Percentiles rank a stretch among this genome's conserved stretches.
Evolutionary conservation across 139 green algal species (phyloP).

Genomic region (Coelastrella sp.): DNA sequence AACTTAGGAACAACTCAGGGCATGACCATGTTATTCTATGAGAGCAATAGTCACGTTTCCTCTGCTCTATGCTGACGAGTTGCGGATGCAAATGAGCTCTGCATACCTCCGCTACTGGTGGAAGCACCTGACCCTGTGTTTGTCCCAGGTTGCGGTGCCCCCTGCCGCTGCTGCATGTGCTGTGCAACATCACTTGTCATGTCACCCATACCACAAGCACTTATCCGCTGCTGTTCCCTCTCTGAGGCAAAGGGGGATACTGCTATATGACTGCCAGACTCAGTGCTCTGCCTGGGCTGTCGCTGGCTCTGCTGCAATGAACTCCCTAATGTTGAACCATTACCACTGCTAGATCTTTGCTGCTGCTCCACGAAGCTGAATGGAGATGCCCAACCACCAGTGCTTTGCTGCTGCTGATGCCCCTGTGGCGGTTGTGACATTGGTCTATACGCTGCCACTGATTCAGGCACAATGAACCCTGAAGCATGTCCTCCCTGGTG

Average conservation of each 20-base stretch:
- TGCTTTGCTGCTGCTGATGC: slow-evolving; percentile 7
- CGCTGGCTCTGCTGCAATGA: slow-evolving; percentile 26
- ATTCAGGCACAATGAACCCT: slow-evolving; percentile 7
- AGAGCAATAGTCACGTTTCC: too few species aligned
- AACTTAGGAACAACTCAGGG: too few species aligned
- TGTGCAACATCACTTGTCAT: not conserved
- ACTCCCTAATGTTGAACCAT: not conserved
- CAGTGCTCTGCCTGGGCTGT: not conserved
- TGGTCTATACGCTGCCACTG: not conserved
- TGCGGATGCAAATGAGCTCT: too few species aligned
- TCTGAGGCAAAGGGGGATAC: slow-evolving; percentile 22
- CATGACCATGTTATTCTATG: too few species aligned
- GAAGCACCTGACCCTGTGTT: too few species aligned
- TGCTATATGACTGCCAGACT: not conserved
- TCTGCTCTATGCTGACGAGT: too few species aligned
- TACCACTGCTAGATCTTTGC: not conserved
- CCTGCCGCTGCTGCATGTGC: not conserved
- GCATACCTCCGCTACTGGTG: too few species aligned
- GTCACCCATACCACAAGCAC: not conserved
- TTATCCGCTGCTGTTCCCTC: not conserved
- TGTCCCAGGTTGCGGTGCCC: too few species aligned
- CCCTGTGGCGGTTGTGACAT: slow-evolving; percentile 3
- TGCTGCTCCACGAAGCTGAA: slow-evolving; percentile 1
- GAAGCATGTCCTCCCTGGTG: slow-evolving; percentile 18
- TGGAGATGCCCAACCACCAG: not conserved